Conservation (phyloP, 306 rosid species). For the Lablab purpureus region DNA sequence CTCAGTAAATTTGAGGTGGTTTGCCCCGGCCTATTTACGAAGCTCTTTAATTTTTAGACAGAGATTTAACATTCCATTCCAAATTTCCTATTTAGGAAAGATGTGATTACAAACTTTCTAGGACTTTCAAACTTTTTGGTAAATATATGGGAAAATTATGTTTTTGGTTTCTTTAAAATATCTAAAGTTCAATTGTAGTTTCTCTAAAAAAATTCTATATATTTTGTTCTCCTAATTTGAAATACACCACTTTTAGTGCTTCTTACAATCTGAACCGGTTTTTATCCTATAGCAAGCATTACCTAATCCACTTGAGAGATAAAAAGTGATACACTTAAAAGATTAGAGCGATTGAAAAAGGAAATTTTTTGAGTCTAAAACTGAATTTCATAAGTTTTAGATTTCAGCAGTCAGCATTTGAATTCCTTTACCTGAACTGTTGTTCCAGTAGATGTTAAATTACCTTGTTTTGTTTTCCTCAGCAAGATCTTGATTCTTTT, state of each 20-base stretch:
- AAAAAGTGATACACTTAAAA: no score
- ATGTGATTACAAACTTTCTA: not conserved
- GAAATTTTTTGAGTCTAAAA: no score
- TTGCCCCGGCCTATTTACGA: not conserved
- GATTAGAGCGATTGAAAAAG: no score
- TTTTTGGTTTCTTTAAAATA: no score
- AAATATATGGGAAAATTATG: not conserved
- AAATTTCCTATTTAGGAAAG: not conserved
- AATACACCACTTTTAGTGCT: no score
- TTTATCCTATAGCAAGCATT: no score
- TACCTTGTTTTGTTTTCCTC: slow-evolving; percentile 25
- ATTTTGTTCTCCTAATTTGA: no score
- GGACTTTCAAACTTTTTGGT: not conserved
- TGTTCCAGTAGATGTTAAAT: slow-evolving; percentile 23
- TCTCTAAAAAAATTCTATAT: no score
- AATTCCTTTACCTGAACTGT: slow-evolving; percentile 21
- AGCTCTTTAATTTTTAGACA: not conserved
- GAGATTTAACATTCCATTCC: not conserved
- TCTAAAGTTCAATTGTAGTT: no score
- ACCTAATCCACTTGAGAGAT: no score
- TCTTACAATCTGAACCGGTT: no score
- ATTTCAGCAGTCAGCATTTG: slow-evolving; percentile 1
- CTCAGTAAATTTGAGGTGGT: slow-evolving; percentile 10
- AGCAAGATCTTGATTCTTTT: slow-evolving; percentile 36
- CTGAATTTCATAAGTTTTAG: no score